Base-by-base conservation (phyloP, 441 rosid species). In the Erodium texanum region DNA sequence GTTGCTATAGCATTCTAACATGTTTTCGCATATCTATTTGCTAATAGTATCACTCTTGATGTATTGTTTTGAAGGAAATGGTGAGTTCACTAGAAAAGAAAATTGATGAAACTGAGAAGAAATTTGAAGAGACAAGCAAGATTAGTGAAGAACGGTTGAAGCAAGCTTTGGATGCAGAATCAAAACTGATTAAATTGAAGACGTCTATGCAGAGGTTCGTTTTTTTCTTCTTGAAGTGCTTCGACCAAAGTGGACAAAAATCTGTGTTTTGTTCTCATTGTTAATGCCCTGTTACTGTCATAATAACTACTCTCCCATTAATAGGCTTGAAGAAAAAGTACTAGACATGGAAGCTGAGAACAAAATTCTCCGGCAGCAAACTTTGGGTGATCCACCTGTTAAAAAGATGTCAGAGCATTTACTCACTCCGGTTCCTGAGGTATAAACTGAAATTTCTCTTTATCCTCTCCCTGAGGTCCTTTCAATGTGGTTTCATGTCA, bases 281-380 rank as follows among this genome's bases (percentile, higher is more conserved):
- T 41, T 59, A 32, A 63, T 66, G 14, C 68, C 62, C 15, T 36
- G 64, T 75, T 68, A 67, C 59, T 75, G 68, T 67, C 73, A 64
- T 32, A 32, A 20, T 61, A 32, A 61, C 11, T 24, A 68, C 32
- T 77, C 24, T 50, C 64, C 71, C 69, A 71, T 74, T 77, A 14
- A 23, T 34, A 92, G 99, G 81, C 89, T 95, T 56, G 87, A 85
- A 74, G 98, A 89, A 81, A 92, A 85, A 74, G 76, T 95, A 59
- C 82, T 85, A 68, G 94, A 90, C 76, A 84, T 89, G 82, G 96
- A 90, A 80, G 75, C 87, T 15, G 88, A 81, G 77, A 87, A 83
- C 69, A 80, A 92, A 64, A 83, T 83, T 77, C 83, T 81, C 70
- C 81, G 80, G 75, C 86, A 81, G 76, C 87, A 92, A 81, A 82